A percentile compares a stretch with the other conserved stretches of the same genome.
Evolutionary conservation across 2,329 filamentous ascomycete genomes (phyloP).

Genomic region (Scedosporium apiospermum): DNA sequence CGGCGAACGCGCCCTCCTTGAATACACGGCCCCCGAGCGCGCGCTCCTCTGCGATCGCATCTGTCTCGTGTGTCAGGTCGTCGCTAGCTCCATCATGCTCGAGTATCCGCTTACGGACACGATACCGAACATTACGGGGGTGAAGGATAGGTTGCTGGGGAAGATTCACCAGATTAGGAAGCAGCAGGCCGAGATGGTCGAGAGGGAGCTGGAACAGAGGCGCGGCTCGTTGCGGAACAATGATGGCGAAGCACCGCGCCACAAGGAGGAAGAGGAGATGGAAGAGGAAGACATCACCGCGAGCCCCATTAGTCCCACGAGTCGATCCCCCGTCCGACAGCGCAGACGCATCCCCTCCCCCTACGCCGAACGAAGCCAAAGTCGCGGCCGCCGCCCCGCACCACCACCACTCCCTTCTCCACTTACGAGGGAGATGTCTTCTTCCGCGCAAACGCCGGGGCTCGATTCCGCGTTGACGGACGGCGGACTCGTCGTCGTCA

Average conservation of each 20-base stretch:
- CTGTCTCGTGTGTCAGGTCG: constrained; percentile 76
- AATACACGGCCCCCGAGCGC: constrained; percentile 71
- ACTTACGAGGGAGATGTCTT: too few species aligned
- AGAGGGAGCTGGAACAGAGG: constrained; percentile 15
- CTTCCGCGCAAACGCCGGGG: constrained; percentile 7
- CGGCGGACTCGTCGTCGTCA: constrained; percentile 32
- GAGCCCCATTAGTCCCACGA: not conserved
- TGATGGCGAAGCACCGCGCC: not conserved
- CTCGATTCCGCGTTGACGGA: constrained; percentile 15
- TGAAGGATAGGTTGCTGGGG: constrained; percentile 72
- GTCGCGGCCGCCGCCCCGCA: not conserved
- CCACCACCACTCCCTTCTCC: not conserved
- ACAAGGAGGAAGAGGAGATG: too few species aligned
- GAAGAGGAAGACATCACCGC: too few species aligned
- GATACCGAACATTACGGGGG: constrained; percentile 71
- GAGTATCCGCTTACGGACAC: constrained; percentile 90
- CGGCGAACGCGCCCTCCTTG: constrained; percentile 72
- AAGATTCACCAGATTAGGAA: constrained; percentile 83
- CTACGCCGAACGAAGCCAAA: constrained; percentile 10
- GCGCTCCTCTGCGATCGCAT: constrained; percentile 77
- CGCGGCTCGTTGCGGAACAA: not conserved
- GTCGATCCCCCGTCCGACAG: not conserved
- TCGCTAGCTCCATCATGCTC: constrained; percentile 87
- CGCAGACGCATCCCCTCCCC: not conserved
- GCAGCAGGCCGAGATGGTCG: constrained; percentile 43